Evolutionary conservation across 129 eudicot genomes (phyloP).

Genomic region (Flaveria sonorensis): DNA sequence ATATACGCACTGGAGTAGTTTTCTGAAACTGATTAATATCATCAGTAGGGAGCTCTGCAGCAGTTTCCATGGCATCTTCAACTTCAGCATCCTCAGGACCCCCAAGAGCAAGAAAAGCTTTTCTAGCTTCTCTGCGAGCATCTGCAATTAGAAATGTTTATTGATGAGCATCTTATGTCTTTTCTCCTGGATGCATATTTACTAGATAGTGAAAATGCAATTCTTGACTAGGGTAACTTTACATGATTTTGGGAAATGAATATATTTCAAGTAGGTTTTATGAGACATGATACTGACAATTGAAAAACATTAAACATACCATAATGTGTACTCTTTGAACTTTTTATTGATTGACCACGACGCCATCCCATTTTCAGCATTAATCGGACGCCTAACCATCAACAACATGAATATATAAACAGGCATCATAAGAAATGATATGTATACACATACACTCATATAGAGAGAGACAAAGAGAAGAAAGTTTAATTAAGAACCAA

Average conservation of each 20-base stretch:
- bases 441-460: background rate
- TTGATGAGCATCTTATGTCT: conserved; percentile 17
- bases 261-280: conserved; percentile 28
- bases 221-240: background rate
- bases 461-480: background rate
- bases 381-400: conserved; percentile 68
- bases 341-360: conserved; percentile 76
- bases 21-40: conserved; percentile 47
- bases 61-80: conserved; percentile 38
- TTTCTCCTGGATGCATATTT: conserved; percentile 12
- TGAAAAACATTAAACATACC: conserved; percentile 56
- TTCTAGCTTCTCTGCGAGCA: conserved; percentile 87
- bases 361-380: conserved; percentile 99
- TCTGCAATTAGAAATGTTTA: conserved; percentile 44
- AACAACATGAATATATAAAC: conserved; percentile 25
- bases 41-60: conserved; percentile 42
- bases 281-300: conserved; percentile 25
- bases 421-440: background rate
- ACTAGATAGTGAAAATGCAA: conserved; percentile 17
- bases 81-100: conserved; percentile 45
- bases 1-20: conserved; percentile 55
- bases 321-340: conserved; percentile 48
- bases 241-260: background rate
- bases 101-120: conserved; percentile 69
- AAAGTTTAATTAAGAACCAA: background rate